Base-by-base conservation (phyloP, 2,329 filamentous ascomycete species). In the Pezicula neosporulosa region DNA sequence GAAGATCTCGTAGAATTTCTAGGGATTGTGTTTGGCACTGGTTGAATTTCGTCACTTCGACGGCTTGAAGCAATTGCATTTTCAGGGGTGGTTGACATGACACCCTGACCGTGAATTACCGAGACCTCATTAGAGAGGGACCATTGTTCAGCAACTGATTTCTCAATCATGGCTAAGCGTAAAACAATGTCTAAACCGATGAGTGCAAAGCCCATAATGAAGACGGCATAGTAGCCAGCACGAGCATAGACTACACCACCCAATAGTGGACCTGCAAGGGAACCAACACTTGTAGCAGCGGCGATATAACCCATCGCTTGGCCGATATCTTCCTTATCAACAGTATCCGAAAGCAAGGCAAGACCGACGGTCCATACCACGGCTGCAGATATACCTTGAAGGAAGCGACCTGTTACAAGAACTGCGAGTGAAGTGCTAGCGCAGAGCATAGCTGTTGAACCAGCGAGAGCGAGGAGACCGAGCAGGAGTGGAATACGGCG, bases 311-410 rank as follows among this genome's bases (percentile, higher is more conserved):
- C 61, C 60, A 63, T 63, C 0, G 56, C 59, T 38, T 58, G 53
- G 12, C 59, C 60, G 10, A 63, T 59, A 3, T 60, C 48, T 46
- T 60, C 60, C 24, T 57, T 59, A 15, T 77, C 79, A 45, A 89
- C 80, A 0, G 86, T 89, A 61, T 91, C 87, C 2, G 83, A 84
- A 13, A 90, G 62, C 36, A 91, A 69, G 1, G 87, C 87, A 24
- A 88, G 72, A 0, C 87, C 87, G 1, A 88, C 85, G 0, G 83
- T 84, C 86, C 87, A 90, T 8, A 90, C 86, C 1, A 90, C 79
- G 3, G 84, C 83, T 2, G 86, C 86, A 16, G 83, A 85, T 4
- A 82, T 66, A 0, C 87, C 87, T 63, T 90, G 87, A 10, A 90
- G 69, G 6, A 88, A 56, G 38, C 87, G 74, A 0, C 84, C 87